These are phyloP conservation scores for Dothideomycetes sp. DNA, from an alignment of 2,329 filamentous ascomycete species.

Conservation along the genomic window DNA sequence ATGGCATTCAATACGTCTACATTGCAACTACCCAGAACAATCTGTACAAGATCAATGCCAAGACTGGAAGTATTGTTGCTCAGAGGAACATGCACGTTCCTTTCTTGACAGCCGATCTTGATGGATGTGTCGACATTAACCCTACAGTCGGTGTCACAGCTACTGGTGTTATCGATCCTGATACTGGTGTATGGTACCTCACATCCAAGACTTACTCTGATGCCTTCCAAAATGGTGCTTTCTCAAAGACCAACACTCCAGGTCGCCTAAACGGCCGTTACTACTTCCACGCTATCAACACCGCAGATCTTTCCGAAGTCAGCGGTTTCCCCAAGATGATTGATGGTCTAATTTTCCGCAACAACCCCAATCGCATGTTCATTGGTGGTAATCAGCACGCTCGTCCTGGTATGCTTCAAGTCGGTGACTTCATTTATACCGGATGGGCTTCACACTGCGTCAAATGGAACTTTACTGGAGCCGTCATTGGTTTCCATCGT, in stretches of 20 bases:
- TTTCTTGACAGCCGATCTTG: slow-evolving; percentile 38
- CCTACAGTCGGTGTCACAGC: slow-evolving; percentile 40
- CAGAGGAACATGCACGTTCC: slow-evolving; percentile 42
- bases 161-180: slow-evolving; percentile 44
- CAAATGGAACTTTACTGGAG: slow-evolving; percentile 43
- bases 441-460: slow-evolving; percentile 45
- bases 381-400: slow-evolving; percentile 41
- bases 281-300: slow-evolving; percentile 38
- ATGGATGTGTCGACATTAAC: slow-evolving; percentile 41
- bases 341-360: slow-evolving; percentile 36
- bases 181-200: slow-evolving; percentile 41
- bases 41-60: slow-evolving; percentile 48
- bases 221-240: slow-evolving; percentile 25
- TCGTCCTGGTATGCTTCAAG: slow-evolving; percentile 38
- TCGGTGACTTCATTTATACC: slow-evolving; percentile 40
- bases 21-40: slow-evolving; percentile 51
- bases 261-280: slow-evolving; percentile 37
- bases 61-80: slow-evolving; percentile 16
- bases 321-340: slow-evolving; percentile 32
- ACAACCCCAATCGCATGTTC: slow-evolving; percentile 39
- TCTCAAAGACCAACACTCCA: slow-evolving; percentile 22
- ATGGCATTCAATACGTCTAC: slow-evolving; percentile 37
- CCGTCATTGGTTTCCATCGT: slow-evolving; percentile 42
- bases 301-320: slow-evolving; percentile 35
- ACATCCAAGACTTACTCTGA: slow-evolving; percentile 42